A percentile compares a stretch with the other conserved stretches of the same genome.
Evolutionary conservation across 768 basidiomycete genomes (phyloP).

Genomic region (Naematelia encephala): DNA sequence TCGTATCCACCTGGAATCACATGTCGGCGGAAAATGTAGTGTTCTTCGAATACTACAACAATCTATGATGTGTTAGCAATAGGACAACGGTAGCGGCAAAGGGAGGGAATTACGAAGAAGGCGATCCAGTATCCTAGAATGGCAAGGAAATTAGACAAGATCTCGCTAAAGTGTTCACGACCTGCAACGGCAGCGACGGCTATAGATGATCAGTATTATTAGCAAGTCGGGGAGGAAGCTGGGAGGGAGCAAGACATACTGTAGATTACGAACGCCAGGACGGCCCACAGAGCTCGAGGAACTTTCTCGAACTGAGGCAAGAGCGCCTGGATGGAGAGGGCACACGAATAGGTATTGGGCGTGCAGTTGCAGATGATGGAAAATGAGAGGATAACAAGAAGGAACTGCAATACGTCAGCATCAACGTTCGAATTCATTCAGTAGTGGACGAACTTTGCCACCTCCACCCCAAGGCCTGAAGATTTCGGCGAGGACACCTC

Average conservation of each 20-base stretch:
- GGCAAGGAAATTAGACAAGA: constrained; percentile 54
- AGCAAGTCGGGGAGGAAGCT: background rate
- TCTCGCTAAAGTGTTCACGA: constrained; percentile 54
- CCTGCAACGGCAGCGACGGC: constrained; percentile 29
- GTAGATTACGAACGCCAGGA: constrained; percentile 51
- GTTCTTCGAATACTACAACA: constrained; percentile 56
- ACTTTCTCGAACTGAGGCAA: constrained; percentile 54
- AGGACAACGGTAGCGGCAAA: background rate
- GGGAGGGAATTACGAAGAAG: constrained; percentile 48
- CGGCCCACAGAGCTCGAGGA: constrained; percentile 56
- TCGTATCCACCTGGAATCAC: constrained; percentile 57
- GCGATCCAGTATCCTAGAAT: constrained; percentile 57
- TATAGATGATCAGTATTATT: background rate
- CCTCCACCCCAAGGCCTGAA: constrained; percentile 55
- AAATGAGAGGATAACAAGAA: constrained; percentile 54
- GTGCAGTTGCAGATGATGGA: constrained; percentile 54
- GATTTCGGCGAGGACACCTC: constrained; percentile 55
- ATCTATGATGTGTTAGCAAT: constrained; percentile 25
- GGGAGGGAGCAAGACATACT: constrained; percentile 10
- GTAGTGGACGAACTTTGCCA: constrained; percentile 21
- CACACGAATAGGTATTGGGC: constrained; percentile 56
- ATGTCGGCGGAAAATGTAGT: constrained; percentile 55
- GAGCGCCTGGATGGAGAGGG: constrained; percentile 56
- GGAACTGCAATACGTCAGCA: constrained; percentile 51
- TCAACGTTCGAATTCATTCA: too few species aligned